Evolutionary conservation across 139 green algal genomes (phyloP).

Genomic region (Spirogloea muscicola): DNA sequence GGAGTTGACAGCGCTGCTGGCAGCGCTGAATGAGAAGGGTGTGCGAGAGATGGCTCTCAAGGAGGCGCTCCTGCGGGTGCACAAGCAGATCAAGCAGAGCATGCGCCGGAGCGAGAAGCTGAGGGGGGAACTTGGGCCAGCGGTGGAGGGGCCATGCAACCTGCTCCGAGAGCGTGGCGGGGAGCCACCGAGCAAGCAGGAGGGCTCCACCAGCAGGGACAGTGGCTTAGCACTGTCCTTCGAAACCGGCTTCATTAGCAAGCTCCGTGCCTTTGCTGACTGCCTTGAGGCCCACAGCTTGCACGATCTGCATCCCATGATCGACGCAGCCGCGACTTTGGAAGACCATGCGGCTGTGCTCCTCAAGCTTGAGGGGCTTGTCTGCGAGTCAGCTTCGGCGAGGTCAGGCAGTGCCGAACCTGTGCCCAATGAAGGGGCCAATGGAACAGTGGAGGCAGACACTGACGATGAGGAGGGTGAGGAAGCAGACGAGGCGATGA

Average conservation of each 20-base stretch:
- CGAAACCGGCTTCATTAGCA: not conserved
- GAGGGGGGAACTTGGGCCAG: not conserved
- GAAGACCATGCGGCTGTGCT: not conserved
- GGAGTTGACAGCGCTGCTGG: constrained; percentile 21
- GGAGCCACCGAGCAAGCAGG: not conserved
- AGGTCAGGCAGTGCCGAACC: not conserved
- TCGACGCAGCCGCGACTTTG: not conserved
- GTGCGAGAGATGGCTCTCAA: not conserved
- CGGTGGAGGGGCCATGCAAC: not conserved
- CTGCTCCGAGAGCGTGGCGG: not conserved
- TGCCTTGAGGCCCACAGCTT: not conserved
- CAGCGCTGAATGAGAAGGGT: constrained; percentile 26
- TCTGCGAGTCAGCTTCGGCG: not conserved
- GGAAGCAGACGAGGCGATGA: not conserved
- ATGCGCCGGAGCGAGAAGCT: constrained; percentile 1
- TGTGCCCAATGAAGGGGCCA: too few relatives aligned
- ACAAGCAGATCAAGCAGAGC: not conserved
- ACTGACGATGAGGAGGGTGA: not conserved
- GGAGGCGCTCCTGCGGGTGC: not conserved
- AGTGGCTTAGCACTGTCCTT: too few relatives aligned
- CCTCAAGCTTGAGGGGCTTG: not conserved
- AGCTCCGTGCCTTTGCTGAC: not conserved
- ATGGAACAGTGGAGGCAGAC: not conserved
- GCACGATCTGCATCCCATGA: not conserved
- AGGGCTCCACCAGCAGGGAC: not conserved